Base-by-base conservation (phyloP, 441 rosid species). In the Cnidoscolus chayamansa region DNA sequence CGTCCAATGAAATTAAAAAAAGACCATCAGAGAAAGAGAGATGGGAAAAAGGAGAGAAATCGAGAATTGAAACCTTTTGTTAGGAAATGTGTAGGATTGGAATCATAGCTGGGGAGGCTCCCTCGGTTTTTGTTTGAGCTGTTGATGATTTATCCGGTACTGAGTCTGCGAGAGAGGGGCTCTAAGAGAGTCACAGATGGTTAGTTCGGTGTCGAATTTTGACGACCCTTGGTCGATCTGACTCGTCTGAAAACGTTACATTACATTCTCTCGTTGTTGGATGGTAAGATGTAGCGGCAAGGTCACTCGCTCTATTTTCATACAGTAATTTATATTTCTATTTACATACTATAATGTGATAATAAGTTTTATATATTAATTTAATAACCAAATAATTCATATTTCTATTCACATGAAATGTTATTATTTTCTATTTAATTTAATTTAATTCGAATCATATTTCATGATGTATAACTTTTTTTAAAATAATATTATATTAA, bases 211-310 rank as follows among this genome's bases (percentile, higher is more conserved):
- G 72, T 40, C 25, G 16, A 40, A 53, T 43, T 25, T 3, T 25
- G 40, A 43, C 2, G 25, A 47, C 17, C 20, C 15, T 48, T 25
- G 57, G 65, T 47, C 47, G 65, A 70, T 70, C 73, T 58, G 45
- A 59, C 19, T 17, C 43, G 45, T 10, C 31, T 17, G 25, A 8
- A 61, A 6, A 0, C 3, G 19, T 61, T 25, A 25, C 25, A 25
- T 25, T 25, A 40, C 40, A 35, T 35, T 35, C 40, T 35, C 40
- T 35, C 5, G 40, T 25, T 25, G 40, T 35, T 35, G 25, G 25
- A 35, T 4, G 37, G 45, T 40, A 40, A 5, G 7, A 40, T 40
- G 45, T 40, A 40, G 6, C 45, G 45, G 45, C 45, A 6, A 40
- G 7, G 45, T 5, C 7, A 40, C 2, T 5, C 45, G 0, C 45